Percentiles rank a stretch among this genome's conserved stretches.
These are phyloP conservation scores for Lonicera japonica DNA, from an alignment of 129 eudicot genomes.

Conservation along the genomic window DNA sequence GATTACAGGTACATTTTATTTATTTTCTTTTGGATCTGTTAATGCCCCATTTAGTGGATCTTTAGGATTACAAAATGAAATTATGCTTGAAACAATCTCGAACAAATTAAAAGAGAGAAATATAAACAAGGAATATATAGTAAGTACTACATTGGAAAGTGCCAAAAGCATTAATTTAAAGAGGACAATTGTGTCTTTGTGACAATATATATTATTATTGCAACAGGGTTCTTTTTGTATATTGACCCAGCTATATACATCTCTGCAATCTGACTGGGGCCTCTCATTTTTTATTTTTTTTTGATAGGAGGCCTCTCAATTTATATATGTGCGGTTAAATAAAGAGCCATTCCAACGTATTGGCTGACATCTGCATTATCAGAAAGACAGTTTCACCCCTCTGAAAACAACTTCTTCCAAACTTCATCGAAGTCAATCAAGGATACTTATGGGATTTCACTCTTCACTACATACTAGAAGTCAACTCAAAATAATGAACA, in stretches of 20 bases:
- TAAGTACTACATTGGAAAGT: too few relatives aligned
- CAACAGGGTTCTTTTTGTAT: not conserved
- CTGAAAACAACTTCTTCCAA: not conserved
- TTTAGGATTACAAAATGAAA: too few relatives aligned
- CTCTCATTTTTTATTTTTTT: not conserved
- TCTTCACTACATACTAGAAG: not conserved
- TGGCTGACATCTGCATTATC: constrained; percentile 12
- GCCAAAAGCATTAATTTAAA: too few relatives aligned
- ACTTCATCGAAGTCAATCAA: not conserved
- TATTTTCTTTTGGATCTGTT: too few relatives aligned
- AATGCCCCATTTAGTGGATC: too few relatives aligned
- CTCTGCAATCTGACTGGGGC: not conserved
- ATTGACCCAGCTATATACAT: not conserved
- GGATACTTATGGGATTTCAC: not conserved
- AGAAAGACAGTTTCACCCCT: not conserved
- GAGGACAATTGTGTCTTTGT: too few relatives aligned
- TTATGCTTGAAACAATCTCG: too few relatives aligned
- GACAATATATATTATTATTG: too few relatives aligned
- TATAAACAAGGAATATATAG: too few relatives aligned
- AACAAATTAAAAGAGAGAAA: too few relatives aligned
- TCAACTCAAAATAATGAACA: not conserved
- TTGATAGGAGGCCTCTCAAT: too few relatives aligned
- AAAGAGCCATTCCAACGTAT: not conserved
- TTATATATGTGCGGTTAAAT: not conserved
- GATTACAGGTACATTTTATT: too few relatives aligned